These are phyloP conservation scores for Phytophthora litchii DNA, from an alignment of 352 stramenopile genomes.

Conservation along the genomic window DNA sequence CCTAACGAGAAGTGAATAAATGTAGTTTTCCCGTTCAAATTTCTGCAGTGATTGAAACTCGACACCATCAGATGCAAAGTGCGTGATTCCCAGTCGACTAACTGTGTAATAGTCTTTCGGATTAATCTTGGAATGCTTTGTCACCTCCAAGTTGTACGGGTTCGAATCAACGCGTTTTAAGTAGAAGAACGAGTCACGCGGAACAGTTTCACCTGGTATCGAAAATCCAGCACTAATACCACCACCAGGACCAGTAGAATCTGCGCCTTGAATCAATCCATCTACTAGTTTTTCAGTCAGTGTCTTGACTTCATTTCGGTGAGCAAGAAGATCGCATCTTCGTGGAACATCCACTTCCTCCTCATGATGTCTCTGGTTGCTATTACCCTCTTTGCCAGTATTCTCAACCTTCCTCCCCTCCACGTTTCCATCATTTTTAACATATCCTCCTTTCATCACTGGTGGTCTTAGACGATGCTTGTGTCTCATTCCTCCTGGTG, in stretches of 20 bases:
- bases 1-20: conserved; percentile 85
- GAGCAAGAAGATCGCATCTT: conserved; percentile 54
- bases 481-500: conserved; percentile 23
- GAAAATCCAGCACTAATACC: neutral
- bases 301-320: conserved; percentile 55
- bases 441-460: conserved; percentile 6
- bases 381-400: neutral
- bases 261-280: conserved; percentile 31
- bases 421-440: neutral
- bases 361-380: conserved; percentile 1
- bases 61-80: conserved; percentile 76
- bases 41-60: conserved; percentile 90
- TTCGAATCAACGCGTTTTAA: conserved; percentile 72
- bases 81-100: conserved; percentile 87
- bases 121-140: conserved; percentile 70
- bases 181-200: conserved; percentile 77
- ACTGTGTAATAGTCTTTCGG: conserved; percentile 91
- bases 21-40: conserved; percentile 92
- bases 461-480: conserved; percentile 10
- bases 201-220: conserved; percentile 10
- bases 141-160: conserved; percentile 75
- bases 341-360: conserved; percentile 6
- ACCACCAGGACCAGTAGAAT: neutral
- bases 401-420: neutral
- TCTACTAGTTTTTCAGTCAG: conserved; percentile 66